These are phyloP conservation scores for Chenopodium berlandieri DNA, from an alignment of 148 eudicot species.

Conservation along the genomic window DNA sequence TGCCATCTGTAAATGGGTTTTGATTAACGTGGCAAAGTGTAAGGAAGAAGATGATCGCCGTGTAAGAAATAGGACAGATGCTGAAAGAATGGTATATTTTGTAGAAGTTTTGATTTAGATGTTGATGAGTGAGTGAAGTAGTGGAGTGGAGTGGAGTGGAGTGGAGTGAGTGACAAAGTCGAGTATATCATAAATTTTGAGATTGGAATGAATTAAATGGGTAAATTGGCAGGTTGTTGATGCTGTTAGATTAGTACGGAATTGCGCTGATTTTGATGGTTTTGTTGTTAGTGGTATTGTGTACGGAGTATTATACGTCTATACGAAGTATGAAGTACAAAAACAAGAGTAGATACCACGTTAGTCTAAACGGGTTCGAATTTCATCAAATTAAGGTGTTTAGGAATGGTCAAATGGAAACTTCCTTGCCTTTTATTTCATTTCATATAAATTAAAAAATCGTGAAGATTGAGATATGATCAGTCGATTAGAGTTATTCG, in stretches of 20 bases:
- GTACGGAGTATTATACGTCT: no score
- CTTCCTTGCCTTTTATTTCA: no score
- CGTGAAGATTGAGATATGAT: no score
- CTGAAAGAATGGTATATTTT: background rate
- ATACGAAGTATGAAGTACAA: no score
- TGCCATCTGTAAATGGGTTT: constrained; percentile 26
- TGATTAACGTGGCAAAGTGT: constrained; percentile 24
- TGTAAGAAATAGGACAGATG: background rate
- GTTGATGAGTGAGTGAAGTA: background rate
- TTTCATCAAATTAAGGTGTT: no score
- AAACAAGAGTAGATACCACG: no score
- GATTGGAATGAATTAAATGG: constrained; percentile 10
- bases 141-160: background rate
- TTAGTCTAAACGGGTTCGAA: no score
- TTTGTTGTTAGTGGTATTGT: background rate
- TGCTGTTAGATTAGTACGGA: constrained; percentile 24
- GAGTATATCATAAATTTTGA: no score
- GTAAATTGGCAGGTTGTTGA: constrained; percentile 11
- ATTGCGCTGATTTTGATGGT: background rate
- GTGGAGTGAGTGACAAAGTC: background rate
- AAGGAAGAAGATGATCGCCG: constrained; percentile 15
- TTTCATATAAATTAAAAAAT: no score
- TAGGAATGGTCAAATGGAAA: no score
- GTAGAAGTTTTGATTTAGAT: no score
- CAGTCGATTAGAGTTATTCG: no score